Percentiles rank a stretch among this genome's conserved stretches.
phyloP scores from a whole-genome alignment of 2,329 filamentous ascomycete genomes.

The Sordariomycetes sp. region DNA sequence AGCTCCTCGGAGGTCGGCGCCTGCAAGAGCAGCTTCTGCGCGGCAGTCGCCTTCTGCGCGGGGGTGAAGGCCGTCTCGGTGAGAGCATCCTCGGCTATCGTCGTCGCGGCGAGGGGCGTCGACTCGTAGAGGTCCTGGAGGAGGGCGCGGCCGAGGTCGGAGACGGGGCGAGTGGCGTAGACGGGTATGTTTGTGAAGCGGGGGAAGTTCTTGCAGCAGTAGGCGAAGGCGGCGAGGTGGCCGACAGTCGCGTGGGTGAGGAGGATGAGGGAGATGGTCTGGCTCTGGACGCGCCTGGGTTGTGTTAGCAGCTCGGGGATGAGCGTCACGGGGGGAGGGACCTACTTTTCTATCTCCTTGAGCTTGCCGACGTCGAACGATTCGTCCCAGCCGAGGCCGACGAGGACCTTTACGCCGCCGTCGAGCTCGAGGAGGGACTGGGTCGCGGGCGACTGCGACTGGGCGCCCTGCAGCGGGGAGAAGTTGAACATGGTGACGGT shows the following conservation, averaged over 20 bases:
- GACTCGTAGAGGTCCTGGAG: conserved; percentile 88
- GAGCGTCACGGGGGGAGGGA: conserved; percentile 6
- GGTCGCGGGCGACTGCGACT: conserved; percentile 73
- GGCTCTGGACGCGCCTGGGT: conserved; percentile 69
- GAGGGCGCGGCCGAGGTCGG: conserved; percentile 81
- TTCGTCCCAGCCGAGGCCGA: conserved; percentile 95
- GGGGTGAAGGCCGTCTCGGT: conserved; percentile 46
- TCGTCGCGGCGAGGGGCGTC: conserved; percentile 74
- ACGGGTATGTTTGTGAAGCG: conserved; percentile 84
- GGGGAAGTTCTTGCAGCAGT: conserved; percentile 94
- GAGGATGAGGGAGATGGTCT: conserved; percentile 66
- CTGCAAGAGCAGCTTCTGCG: conserved; percentile 43
- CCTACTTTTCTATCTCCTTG: conserved; percentile 78
- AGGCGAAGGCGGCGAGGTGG: conserved; percentile 85
- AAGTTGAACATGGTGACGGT: conserved; percentile 76
- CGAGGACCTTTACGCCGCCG: conserved; percentile 86
- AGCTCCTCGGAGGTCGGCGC: conserved; percentile 82
- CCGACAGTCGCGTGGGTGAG: conserved; percentile 87
- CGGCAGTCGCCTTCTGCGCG: conserved; percentile 31
- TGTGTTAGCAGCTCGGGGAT: conserved; percentile 4
- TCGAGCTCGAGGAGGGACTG: conserved; percentile 96
- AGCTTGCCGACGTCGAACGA: conserved; percentile 73
- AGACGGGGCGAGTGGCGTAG: conserved; percentile 88
- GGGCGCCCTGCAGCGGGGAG: conserved; percentile 80
- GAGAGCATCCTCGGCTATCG: conserved; percentile 62